Base-by-base conservation (phyloP, 768 basidiomycete species). In the Trichaptum fuscoviolaceum region DNA sequence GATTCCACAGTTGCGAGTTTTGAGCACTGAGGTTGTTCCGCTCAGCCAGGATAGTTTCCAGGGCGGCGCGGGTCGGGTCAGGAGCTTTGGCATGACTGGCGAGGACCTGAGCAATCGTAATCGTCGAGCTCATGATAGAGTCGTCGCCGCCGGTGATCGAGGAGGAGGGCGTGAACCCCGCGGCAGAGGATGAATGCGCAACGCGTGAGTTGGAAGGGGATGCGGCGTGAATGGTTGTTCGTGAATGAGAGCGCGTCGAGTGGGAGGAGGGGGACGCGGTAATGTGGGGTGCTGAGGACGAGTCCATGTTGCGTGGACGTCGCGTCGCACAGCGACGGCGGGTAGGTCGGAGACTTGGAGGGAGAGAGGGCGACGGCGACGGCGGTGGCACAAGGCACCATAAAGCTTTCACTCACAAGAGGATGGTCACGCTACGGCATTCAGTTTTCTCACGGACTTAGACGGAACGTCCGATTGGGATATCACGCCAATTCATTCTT, bases 1-100 rank as follows among this genome's bases (percentile, higher is more conserved):
- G 84, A 76, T 95, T 96, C 95, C 95, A 96, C 24, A 96, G 86
- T 78, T 96, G 93, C 18, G 88, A 79, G 75, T 96, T 96, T 80
- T 96, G 95, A 4, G 86, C 77, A 12, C 90, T 85, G 63, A 95
- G 85, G 57, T 80, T 77, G 73, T 96, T 96, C 69, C 95, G 86
- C 72, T 98, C 95, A 18, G 82, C 82, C 27, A 96, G 80, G 8
- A 88, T 86, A 66, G 87, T 85, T 26, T 94, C 92, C 30, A 96
- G 83, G 2, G 95, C 93, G 36, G 75, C 77, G 58, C 75, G 75
- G 58, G 70, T 81, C 57, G 87, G 87, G 76, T 88, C 85, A 61
- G 82, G 75, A 0, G 84, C 77, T 24, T 75, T 71, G 7, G 84
- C 80, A 70, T 92, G 83, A 27, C 82, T 75, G 58, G 81, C 76